Percentiles rank a stretch among this genome's conserved stretches.
phyloP scores from a whole-genome alignment of 2,329 filamentous ascomycete genomes.

The Alternaria metachromatica region DNA sequence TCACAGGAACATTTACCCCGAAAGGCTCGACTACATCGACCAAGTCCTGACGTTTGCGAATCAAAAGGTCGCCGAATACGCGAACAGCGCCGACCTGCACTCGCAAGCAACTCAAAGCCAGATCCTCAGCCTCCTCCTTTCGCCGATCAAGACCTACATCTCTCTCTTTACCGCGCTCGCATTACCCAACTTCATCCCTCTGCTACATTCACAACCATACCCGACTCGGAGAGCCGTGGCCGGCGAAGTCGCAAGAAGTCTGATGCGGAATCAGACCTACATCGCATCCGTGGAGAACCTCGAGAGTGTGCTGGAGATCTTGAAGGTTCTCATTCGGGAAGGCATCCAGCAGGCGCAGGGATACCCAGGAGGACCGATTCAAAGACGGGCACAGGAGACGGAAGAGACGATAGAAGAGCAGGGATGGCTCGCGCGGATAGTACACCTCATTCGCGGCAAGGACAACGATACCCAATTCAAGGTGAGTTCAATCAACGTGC shows the following conservation, averaged over 20 bases:
- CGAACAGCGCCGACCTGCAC: slow-evolving; percentile 94
- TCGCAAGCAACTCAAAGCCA: slow-evolving; percentile 86
- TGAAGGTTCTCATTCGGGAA: slow-evolving; percentile 93
- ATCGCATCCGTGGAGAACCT: slow-evolving; percentile 81
- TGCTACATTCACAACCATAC: slow-evolving; percentile 91
- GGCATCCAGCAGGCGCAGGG: slow-evolving; percentile 80
- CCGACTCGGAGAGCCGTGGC: slow-evolving; percentile 89
- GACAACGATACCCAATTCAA: slow-evolving; percentile 95
- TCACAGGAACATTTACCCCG: slow-evolving; percentile 83
- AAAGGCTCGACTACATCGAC: slow-evolving; percentile 91
- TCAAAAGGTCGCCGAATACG: slow-evolving; percentile 83
- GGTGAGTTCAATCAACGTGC: slow-evolving; percentile 40
- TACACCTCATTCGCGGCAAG: slow-evolving; percentile 82
- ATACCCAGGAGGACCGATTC: slow-evolving; percentile 78
- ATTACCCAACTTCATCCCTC: slow-evolving; percentile 87
- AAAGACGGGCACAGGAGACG: slow-evolving; percentile 81
- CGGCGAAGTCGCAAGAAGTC: slow-evolving; percentile 80
- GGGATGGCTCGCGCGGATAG: slow-evolving; percentile 91
- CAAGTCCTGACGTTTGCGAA: slow-evolving; percentile 90
- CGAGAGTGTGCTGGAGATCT: slow-evolving; percentile 85
- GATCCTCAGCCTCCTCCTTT: slow-evolving; percentile 86
- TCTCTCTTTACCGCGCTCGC: slow-evolving; percentile 97
- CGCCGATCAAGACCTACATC: slow-evolving; percentile 85
- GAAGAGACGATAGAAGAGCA: slow-evolving; percentile 98
- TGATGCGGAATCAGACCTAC: slow-evolving; percentile 81